Conservation (phyloP, 176 grass and related monocot genomes). For the Puccinellia tenuiflora region DNA sequence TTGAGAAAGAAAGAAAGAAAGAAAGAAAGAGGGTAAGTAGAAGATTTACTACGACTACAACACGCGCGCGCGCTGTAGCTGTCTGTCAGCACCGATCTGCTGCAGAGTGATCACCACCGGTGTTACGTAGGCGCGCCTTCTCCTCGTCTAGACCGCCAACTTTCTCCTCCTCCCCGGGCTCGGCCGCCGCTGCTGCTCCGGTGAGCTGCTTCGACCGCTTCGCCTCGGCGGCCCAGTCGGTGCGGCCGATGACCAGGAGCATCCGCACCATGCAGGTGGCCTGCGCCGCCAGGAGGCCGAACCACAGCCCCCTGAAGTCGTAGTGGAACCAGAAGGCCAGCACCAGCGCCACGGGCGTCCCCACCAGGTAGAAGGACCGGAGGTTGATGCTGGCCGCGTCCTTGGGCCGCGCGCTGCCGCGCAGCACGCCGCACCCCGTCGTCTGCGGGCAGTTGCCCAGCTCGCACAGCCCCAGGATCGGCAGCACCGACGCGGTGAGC, state of each 20-base stretch:
- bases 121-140: no score
- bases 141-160: slow-evolving; percentile 26
- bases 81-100: slow-evolving; percentile 33
- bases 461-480: slow-evolving; percentile 70
- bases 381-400: slow-evolving; percentile 80
- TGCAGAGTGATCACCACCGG: background rate
- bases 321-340: slow-evolving; percentile 51
- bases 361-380: slow-evolving; percentile 70
- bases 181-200: background rate
- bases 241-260: slow-evolving; percentile 43
- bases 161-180: background rate
- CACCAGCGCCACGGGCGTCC: slow-evolving; percentile 69
- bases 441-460: slow-evolving; percentile 93
- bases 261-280: slow-evolving; percentile 71
- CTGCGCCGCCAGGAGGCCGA: slow-evolving; percentile 75
- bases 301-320: slow-evolving; percentile 76
- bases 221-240: slow-evolving; percentile 65
- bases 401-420: slow-evolving; percentile 77
- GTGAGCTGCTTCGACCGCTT: slow-evolving; percentile 55
- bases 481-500: slow-evolving; percentile 69
- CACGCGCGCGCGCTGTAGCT: slow-evolving; percentile 22
- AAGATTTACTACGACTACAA: slow-evolving; percentile 7
- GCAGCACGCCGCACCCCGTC: slow-evolving; percentile 71
- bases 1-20: background rate
- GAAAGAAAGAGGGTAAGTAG: background rate